Percentiles rank a stretch among this genome's conserved stretches.
Evolutionary conservation across 1,284 basidiomycete species (phyloP).

Genomic region (Schizophyllum amplum): DNA sequence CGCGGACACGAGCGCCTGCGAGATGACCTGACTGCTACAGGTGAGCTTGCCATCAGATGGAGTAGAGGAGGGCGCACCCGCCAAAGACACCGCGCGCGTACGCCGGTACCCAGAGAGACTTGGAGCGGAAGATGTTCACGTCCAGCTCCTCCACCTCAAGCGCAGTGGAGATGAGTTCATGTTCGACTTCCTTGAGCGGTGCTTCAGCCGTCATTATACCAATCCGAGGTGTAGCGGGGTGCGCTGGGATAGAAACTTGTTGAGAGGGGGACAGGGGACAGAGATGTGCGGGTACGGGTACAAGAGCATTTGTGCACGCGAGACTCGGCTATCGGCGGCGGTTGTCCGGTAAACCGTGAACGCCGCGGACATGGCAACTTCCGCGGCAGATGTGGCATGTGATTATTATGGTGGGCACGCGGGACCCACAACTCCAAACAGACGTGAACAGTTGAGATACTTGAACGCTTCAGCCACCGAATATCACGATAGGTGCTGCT

Average conservation of each 20-base stretch:
- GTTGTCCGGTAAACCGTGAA: too few relatives aligned
- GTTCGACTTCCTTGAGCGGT: constrained; percentile 18
- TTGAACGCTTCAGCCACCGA: too few relatives aligned
- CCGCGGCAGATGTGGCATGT: too few relatives aligned
- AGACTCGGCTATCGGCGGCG: background rate
- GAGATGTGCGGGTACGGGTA: too few relatives aligned
- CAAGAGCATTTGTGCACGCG: background rate
- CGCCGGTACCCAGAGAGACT: constrained; percentile 60
- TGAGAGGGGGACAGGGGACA: too few relatives aligned
- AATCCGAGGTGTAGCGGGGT: background rate
- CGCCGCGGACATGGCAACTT: too few relatives aligned
- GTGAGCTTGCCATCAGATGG: background rate
- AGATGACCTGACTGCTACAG: constrained; percentile 66
- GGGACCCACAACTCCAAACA: too few relatives aligned
- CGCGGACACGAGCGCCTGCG: constrained; percentile 76
- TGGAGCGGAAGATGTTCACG: constrained; percentile 66
- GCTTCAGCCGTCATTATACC: background rate
- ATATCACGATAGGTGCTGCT: too few relatives aligned
- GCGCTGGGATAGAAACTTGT: too few relatives aligned
- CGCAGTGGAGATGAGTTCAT: constrained; percentile 57
- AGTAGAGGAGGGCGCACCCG: constrained; percentile 32
- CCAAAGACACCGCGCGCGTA: constrained; percentile 79
- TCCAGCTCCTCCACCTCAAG: constrained; percentile 79
- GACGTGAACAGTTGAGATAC: too few relatives aligned
- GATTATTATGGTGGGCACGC: too few relatives aligned